Evolutionary conservation across 2,329 filamentous ascomycete species (phyloP).

Genomic region (Fusarium papillatum): DNA sequence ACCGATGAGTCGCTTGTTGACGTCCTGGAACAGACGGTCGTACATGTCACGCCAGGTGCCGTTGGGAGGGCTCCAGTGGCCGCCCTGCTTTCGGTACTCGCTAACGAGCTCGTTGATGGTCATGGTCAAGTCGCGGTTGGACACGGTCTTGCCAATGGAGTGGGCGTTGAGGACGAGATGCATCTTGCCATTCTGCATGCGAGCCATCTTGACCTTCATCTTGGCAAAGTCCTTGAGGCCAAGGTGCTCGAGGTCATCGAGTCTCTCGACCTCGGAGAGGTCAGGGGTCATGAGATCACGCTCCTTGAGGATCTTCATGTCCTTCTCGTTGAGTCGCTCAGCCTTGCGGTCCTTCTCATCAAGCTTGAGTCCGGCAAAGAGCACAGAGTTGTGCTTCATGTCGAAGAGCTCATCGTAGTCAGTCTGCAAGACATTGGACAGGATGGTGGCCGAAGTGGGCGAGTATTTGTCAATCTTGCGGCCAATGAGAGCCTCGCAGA

Average conservation of each 20-base stretch:
- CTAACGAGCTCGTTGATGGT: constrained; percentile 56
- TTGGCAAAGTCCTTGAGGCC: constrained; percentile 54
- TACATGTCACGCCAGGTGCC: constrained; percentile 56
- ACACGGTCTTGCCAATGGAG: constrained; percentile 51
- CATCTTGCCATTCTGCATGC: constrained; percentile 60
- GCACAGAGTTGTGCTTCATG: constrained; percentile 57
- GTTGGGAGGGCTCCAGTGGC: constrained; percentile 55
- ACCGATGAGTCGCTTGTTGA: constrained; percentile 48
- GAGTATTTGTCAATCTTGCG: constrained; percentile 55
- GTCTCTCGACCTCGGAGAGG: constrained; percentile 53
- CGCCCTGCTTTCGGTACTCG: constrained; percentile 50
- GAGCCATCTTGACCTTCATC: constrained; percentile 54
- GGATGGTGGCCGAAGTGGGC: constrained; percentile 48
- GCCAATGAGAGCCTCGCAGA: constrained; percentile 58
- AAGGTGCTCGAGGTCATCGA: constrained; percentile 56
- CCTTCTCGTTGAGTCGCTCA: constrained; percentile 53
- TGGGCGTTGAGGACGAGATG: constrained; percentile 54
- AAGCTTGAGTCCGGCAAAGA: constrained; percentile 58
- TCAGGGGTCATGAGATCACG: constrained; percentile 58
- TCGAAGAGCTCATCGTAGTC: constrained; percentile 63
- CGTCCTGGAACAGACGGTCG: constrained; percentile 50
- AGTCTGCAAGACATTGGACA: constrained; percentile 59
- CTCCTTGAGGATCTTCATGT: constrained; percentile 58
- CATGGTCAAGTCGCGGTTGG: constrained; percentile 55
- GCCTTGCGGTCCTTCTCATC: constrained; percentile 53